Evolutionary conservation across 129 eudicot genomes (phyloP).

Genomic region (Heracleum sosnowskyi): DNA sequence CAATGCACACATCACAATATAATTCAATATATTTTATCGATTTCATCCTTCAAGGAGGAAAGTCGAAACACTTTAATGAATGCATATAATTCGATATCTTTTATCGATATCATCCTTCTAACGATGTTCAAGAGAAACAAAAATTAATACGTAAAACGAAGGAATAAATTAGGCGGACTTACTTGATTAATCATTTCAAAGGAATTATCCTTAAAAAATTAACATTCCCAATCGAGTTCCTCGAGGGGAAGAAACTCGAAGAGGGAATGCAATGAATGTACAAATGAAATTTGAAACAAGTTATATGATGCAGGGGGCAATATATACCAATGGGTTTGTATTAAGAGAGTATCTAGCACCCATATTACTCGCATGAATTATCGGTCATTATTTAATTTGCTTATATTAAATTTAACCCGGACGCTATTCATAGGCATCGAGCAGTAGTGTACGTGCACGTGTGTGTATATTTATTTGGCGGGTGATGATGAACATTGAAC

Average conservation of each 20-base stretch:
- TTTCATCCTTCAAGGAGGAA: too few species aligned
- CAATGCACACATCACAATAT: not conserved
- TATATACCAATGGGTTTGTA: too few species aligned
- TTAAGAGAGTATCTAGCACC: not conserved
- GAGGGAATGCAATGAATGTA: not conserved
- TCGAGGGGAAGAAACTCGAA: not conserved
- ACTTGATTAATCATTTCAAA: not conserved
- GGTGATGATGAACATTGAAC: not conserved
- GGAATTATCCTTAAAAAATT: not conserved
- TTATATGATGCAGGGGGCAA: not conserved
- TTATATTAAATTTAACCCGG: not conserved
- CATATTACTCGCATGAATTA: not conserved
- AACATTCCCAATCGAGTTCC: constrained; percentile 2
- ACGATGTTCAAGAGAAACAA: not conserved
- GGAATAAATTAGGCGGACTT: too few species aligned
- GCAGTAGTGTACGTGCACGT: too few species aligned
- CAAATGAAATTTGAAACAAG: not conserved
- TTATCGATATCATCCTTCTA: too few species aligned
- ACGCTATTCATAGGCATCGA: not conserved
- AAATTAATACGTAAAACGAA: not conserved
- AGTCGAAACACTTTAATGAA: too few species aligned
- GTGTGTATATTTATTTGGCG: too few species aligned
- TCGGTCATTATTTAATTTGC: not conserved
- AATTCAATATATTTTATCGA: too few species aligned
- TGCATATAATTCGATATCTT: not conserved